phyloP scores from a whole-genome alignment of 306 rosid species.

The Trifolium subterraneum region DNA sequence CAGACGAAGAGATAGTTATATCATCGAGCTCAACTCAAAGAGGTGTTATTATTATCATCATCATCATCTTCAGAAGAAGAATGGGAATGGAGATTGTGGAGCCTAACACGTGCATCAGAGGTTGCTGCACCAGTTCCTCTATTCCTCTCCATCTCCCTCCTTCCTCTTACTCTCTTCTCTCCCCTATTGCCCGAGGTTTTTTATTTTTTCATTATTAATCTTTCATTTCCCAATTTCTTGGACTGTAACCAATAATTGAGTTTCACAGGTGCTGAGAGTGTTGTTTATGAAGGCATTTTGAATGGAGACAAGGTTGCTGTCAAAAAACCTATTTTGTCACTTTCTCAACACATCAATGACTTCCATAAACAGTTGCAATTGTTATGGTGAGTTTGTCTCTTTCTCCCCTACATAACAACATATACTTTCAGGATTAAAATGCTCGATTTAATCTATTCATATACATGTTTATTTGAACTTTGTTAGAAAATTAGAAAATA shows the following conservation, averaged over 20 bases:
- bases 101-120: slow-evolving; percentile 89
- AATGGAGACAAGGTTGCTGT: slow-evolving; percentile 78
- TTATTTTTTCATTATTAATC: not conserved
- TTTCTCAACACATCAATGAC: slow-evolving; percentile 78
- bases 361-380: slow-evolving; percentile 86
- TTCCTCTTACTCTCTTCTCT: slow-evolving; percentile 70
- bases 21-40: not conserved
- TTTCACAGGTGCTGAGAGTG: slow-evolving; percentile 78
- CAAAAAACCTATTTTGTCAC: slow-evolving; percentile 79
- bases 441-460: not conserved
- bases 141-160: slow-evolving; percentile 88
- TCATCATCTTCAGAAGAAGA: not conserved
- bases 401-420: not conserved
- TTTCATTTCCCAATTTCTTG: not conserved
- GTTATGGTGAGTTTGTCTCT: slow-evolving; percentile 65
- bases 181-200: slow-evolving; percentile 79
- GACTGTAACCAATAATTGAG: too few species aligned
- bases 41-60: too few species aligned
- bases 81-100: slow-evolving; percentile 67
- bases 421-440: too few species aligned
- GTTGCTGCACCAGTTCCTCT: slow-evolving; percentile 75
- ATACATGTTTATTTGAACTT: too few species aligned
- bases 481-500: too few species aligned
- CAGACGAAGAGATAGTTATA: not conserved
- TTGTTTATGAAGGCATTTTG: slow-evolving; percentile 81